phyloP scores from a whole-genome alignment of 2,329 filamentous ascomycete species.

The Shiraia sp. region DNA sequence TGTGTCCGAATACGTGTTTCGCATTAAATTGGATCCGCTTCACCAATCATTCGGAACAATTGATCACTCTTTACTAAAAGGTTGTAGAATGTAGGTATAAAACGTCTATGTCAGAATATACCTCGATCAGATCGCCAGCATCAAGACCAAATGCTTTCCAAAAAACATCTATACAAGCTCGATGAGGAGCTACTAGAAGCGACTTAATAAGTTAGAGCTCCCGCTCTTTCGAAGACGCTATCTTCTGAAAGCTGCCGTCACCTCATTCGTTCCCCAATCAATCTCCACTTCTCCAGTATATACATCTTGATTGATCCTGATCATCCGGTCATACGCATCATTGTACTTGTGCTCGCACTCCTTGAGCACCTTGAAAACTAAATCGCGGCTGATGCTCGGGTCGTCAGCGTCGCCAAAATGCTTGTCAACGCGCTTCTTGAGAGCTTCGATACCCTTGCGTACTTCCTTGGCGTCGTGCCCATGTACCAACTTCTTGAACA shows the following conservation, averaged over 20 bases:
- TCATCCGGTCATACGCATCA: constrained; percentile 55
- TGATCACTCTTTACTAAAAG: too few relatives aligned
- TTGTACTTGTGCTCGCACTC: constrained; percentile 63
- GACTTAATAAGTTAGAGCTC: constrained; percentile 12
- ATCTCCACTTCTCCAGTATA: constrained; percentile 53
- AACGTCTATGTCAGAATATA: too few relatives aligned
- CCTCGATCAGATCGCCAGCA: neutral
- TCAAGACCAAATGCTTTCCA: neutral
- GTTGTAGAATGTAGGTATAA: too few relatives aligned
- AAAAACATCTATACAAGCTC: constrained; percentile 6
- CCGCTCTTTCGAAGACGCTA: constrained; percentile 23
- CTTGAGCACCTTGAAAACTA: constrained; percentile 63
- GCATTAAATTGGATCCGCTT: too few relatives aligned
- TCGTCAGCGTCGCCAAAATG: constrained; percentile 93
- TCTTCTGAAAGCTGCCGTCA: constrained; percentile 35
- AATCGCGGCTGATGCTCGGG: constrained; percentile 62
- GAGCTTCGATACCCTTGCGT: constrained; percentile 82
- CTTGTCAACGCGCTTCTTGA: constrained; percentile 93
- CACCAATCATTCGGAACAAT: too few relatives aligned
- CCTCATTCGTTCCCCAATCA: constrained; percentile 39
- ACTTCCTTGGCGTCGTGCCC: constrained; percentile 83
- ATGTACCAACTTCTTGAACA: constrained; percentile 84
- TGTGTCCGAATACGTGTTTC: too few relatives aligned
- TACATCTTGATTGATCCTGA: constrained; percentile 47
- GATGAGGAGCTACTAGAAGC: constrained; percentile 3